Evolutionary conservation across 108 stramenopile genomes (phyloP), one percentile per base, ranked within the genome.

Genomic region (Nitzschia sp.): DNA sequence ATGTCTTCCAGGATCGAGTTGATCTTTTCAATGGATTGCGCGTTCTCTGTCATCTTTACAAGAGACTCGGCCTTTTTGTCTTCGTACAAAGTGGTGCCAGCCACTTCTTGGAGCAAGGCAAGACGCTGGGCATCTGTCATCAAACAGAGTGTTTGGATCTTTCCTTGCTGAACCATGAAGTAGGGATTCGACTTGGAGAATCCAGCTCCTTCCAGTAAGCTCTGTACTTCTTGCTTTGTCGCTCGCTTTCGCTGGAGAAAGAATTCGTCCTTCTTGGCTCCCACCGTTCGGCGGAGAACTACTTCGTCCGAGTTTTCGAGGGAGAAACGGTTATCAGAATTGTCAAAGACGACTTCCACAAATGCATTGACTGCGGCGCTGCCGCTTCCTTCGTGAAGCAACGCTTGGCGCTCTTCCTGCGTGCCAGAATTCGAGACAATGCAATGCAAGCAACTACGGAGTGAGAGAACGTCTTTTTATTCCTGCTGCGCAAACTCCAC

Each of bases 101-200:
- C 95, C 8, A 99, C 97, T 82, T 98, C 91, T 79, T 99, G 96
- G 19, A 99, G 81, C 32, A 98, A 72, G 29, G 87, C 77, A 35
- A 99, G 77, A 5, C 99, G 79, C 54, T 98, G 96, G 23, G 59
- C 71, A 81, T 99, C 98, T 26, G 80, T 81, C 99, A 98, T 98
- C 71, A 93, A 85, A 64, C 96, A 97, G 30, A 99, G 71, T 3
- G 89, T 88, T 63, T 96, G 91, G 58, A 99, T 97, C 67, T 98
- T 98, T 16, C 99, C 99, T 81, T 98, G 98, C 82, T 99, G 96
- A 41, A 99, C 98, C 70, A 99, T 99, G 73, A 97, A 99, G 86
- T 99, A 99, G 1, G 99, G 99, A 82, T 99, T 99, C 31, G 84
- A 83, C 73, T 94, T 91, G 57, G 92, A 94, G 75, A 99, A 99